Conservation (phyloP, 768 basidiomycete genomes). For the Lactarius evosmus region DNA sequence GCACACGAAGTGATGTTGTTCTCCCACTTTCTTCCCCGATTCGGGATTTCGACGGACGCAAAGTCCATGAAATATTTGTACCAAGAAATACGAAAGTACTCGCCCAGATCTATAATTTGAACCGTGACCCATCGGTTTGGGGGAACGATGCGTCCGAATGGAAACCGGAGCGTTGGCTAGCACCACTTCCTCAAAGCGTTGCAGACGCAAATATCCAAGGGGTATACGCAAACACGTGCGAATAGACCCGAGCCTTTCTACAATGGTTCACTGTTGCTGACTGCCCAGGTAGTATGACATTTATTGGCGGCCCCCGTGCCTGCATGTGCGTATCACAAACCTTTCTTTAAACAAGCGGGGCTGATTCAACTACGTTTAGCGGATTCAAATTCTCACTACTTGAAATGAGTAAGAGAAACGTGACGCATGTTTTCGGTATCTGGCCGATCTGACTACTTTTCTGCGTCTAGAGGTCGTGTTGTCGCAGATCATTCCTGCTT, state of each 20-base stretch:
- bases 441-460: neutral
- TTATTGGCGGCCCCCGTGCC: slow-evolving; percentile 5
- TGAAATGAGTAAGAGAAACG: slow-evolving; percentile 6
- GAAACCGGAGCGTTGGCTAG: slow-evolving; percentile 45
- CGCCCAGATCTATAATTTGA: slow-evolving; percentile 33
- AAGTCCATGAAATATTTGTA: slow-evolving; percentile 28
- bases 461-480: slow-evolving; percentile 1
- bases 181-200: slow-evolving; percentile 28
- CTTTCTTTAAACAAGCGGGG: neutral
- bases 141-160: slow-evolving; percentile 42
- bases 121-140: slow-evolving; percentile 37
- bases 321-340: slow-evolving; percentile 9
- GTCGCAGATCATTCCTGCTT: neutral
- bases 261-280: neutral
- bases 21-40: neutral
- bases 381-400: slow-evolving; percentile 15
- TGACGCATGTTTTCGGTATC: neutral
- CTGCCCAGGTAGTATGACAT: slow-evolving; percentile 1
- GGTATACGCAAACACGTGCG: slow-evolving; percentile 35
- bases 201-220: slow-evolving; percentile 35
- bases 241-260: neutral
- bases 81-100: slow-evolving; percentile 32
- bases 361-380: neutral
- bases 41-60: neutral
- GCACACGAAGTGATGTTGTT: neutral